Evolutionary conservation across 2,329 filamentous ascomycete species (phyloP).

Genomic region (Cryphonectria japonica): DNA sequence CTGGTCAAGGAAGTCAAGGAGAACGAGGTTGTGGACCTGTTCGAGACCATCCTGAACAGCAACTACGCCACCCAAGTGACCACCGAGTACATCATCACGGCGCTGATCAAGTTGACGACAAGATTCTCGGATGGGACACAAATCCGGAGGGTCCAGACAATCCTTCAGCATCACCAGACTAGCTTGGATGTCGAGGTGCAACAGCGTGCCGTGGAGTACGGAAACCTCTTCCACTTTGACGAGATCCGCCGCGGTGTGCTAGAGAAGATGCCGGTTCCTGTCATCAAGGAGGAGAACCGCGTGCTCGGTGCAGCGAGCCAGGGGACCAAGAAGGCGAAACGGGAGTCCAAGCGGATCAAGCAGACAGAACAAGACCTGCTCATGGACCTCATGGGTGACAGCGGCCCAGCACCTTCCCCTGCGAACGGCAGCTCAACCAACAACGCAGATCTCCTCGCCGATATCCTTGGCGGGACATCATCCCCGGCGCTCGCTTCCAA

Average conservation of each 20-base stretch:
- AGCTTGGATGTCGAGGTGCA: slow-evolving; percentile 95
- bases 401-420: slow-evolving; percentile 59
- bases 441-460: slow-evolving; percentile 85
- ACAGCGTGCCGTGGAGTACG: slow-evolving; percentile 93
- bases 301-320: slow-evolving; percentile 80
- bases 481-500: slow-evolving; percentile 48
- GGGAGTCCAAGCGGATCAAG: slow-evolving; percentile 77
- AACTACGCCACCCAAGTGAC: slow-evolving; percentile 90
- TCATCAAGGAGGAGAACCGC: slow-evolving; percentile 93
- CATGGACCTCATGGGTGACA: slow-evolving; percentile 87
- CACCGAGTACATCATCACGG: slow-evolving; percentile 94
- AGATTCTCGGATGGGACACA: slow-evolving; percentile 83
- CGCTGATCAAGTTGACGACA: slow-evolving; percentile 92
- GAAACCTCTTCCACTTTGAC: slow-evolving; percentile 91
- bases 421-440: slow-evolving; percentile 62
- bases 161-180: slow-evolving; percentile 77
- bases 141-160: slow-evolving; percentile 78
- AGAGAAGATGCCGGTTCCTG: slow-evolving; percentile 96
- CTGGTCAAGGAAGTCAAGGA: slow-evolving; percentile 80
- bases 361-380: slow-evolving; percentile 90
- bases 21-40: slow-evolving; percentile 89
- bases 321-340: slow-evolving; percentile 69
- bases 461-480: slow-evolving; percentile 81
- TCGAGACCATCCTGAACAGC: slow-evolving; percentile 88
- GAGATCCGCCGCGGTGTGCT: slow-evolving; percentile 85